Percentiles rank a stretch among this genome's conserved stretches.
Evolutionary conservation across 2,329 filamentous ascomycete species (phyloP).

Genomic region (Calonectria leucothoes): DNA sequence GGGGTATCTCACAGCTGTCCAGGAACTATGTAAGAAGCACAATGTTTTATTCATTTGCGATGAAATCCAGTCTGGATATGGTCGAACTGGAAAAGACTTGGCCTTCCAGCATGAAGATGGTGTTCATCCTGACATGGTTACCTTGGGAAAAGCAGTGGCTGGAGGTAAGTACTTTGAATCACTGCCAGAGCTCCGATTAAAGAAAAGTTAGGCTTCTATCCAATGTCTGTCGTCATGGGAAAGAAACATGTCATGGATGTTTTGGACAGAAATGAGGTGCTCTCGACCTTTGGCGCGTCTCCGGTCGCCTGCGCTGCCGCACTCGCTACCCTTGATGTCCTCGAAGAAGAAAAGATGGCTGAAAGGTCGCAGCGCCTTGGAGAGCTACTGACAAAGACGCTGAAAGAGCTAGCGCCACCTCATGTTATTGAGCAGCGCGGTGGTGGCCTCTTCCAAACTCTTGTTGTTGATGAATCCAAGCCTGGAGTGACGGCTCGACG

Average conservation of each 20-base stretch:
- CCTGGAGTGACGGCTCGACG: conserved; percentile 7
- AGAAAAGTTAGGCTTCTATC: conserved; percentile 7
- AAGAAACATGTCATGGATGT: conserved; percentile 24
- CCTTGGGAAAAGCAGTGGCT: neutral
- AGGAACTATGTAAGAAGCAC: conserved; percentile 87
- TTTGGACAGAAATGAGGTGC: conserved; percentile 10
- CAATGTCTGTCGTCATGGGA: conserved; percentile 13
- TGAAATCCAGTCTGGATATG: conserved; percentile 94
- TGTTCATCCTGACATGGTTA: neutral
- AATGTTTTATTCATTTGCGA: conserved; percentile 92
- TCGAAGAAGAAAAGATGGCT: conserved; percentile 10
- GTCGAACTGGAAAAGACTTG: conserved; percentile 86
- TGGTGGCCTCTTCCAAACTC: conserved; percentile 21
- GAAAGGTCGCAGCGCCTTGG: conserved; percentile 17
- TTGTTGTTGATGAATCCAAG: conserved; percentile 15
- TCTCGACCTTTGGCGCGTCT: conserved; percentile 3
- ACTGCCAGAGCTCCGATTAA: neutral
- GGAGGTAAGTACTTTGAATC: neutral
- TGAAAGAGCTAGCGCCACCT: conserved; percentile 2
- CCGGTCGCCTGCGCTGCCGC: conserved; percentile 22
- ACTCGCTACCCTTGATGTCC: conserved; percentile 18
- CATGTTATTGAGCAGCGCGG: conserved; percentile 11
- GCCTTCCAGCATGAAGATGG: conserved; percentile 55
- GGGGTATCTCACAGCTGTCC: conserved; percentile 77
- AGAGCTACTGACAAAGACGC: conserved; percentile 3